These are phyloP conservation scores for Neonectria ditissima DNA, from an alignment of 2,329 filamentous ascomycete genomes.

Conservation along the genomic window DNA sequence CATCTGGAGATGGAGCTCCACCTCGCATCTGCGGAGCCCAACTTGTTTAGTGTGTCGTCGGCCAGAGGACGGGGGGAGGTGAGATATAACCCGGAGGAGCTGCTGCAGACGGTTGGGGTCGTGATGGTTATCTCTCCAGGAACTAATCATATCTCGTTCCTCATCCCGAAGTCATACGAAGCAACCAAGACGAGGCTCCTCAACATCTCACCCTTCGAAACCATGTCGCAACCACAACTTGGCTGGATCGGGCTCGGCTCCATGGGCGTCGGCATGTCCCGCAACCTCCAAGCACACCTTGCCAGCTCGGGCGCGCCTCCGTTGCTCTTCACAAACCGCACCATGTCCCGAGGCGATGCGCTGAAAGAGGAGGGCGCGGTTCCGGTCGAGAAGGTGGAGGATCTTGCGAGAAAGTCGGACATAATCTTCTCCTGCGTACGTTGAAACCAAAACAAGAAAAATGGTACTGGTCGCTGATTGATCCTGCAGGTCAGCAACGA, in stretches of 20 bases:
- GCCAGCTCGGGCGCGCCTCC: slow-evolving; percentile 46
- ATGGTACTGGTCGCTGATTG: not conserved
- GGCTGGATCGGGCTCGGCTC: slow-evolving; percentile 53
- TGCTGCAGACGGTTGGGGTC: not conserved
- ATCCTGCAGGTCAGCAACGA: slow-evolving; percentile 17
- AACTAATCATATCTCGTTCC: no score
- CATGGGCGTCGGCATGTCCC: slow-evolving; percentile 58
- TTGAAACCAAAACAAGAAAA: not conserved
- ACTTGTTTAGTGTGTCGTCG: not conserved
- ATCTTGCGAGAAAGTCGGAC: slow-evolving; percentile 50
- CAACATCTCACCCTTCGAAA: not conserved
- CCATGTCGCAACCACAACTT: slow-evolving; percentile 15
- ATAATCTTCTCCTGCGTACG: slow-evolving; percentile 57
- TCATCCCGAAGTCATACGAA: not conserved
- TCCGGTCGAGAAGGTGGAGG: slow-evolving; percentile 49
- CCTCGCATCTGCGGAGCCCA: not conserved
- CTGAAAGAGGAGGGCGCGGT: slow-evolving; percentile 50
- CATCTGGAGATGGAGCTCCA: slow-evolving; percentile 3
- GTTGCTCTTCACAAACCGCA: slow-evolving; percentile 54
- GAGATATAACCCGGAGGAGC: not conserved
- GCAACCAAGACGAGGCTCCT: not conserved
- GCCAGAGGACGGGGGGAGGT: not conserved
- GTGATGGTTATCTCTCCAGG: not conserved
- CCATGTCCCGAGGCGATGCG: slow-evolving; percentile 51
- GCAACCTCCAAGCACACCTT: slow-evolving; percentile 55